Conservation (phyloP, 164 flowering plant species). For the Paratinospora sagittata region DNA sequence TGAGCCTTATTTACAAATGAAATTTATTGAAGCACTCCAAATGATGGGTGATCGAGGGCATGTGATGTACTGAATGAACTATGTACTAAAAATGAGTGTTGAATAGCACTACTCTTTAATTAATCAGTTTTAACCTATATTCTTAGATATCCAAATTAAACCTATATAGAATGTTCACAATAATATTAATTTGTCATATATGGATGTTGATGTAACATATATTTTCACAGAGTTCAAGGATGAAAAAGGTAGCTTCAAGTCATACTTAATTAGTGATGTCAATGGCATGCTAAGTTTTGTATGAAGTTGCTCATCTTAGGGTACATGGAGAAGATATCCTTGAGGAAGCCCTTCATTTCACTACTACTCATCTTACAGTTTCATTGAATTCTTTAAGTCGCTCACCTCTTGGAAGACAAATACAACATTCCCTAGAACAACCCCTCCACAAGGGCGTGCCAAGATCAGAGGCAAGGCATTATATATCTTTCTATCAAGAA, state of each 20-base stretch:
- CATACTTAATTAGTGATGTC: neutral
- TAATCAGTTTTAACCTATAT: too few species aligned
- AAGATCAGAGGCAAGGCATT: neutral
- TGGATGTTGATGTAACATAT: too few species aligned
- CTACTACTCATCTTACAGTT: neutral
- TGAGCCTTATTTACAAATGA: too few species aligned
- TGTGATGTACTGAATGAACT: too few species aligned
- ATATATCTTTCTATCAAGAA: neutral
- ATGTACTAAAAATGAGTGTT: too few species aligned
- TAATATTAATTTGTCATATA: too few species aligned
- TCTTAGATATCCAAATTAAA: too few species aligned
- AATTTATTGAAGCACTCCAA: too few species aligned
- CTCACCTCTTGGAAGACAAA: neutral
- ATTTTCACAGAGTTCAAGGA: too few species aligned
- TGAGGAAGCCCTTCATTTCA: neutral
- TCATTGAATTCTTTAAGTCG: neutral
- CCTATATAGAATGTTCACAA: too few species aligned
- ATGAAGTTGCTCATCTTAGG: constrained; percentile 1
- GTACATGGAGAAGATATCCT: constrained; percentile 6
- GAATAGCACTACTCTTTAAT: too few species aligned
- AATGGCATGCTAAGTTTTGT: neutral
- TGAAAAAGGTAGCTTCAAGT: neutral
- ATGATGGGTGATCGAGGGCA: too few species aligned
- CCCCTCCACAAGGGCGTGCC: constrained; percentile 5
- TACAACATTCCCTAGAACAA: neutral